These are phyloP conservation scores for Clitopilus passeckerianus DNA, from an alignment of 768 basidiomycete species.

Conservation along the genomic window DNA sequence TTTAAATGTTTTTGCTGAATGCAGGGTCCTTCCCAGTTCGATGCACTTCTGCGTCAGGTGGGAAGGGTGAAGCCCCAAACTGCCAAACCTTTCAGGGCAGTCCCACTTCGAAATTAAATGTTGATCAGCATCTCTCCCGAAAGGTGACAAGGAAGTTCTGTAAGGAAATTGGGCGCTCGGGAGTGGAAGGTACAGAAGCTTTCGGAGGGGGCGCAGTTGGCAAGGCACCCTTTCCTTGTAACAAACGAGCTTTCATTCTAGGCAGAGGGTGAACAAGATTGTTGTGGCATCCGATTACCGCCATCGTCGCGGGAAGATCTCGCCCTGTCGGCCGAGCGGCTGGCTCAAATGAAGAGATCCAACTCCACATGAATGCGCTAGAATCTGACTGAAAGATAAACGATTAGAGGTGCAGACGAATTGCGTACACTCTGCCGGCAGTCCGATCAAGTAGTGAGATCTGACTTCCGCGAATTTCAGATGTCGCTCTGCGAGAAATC, in stretches of 20 bases:
- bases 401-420: background rate
- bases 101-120: background rate
- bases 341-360: background rate
- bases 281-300: background rate
- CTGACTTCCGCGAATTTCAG: no score
- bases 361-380: background rate
- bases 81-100: background rate
- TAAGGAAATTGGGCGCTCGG: background rate
- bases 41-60: background rate
- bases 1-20: background rate
- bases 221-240: background rate
- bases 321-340: background rate
- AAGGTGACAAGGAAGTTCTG: background rate
- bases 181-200: background rate
- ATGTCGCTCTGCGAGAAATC: background rate
- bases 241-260: background rate
- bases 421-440: background rate
- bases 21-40: background rate
- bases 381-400: background rate
- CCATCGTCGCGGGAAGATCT: background rate
- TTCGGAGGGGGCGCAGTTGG: background rate
- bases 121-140: background rate
- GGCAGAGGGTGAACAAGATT: background rate
- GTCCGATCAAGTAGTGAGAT: background rate
- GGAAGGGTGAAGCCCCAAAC: background rate